phyloP scores from a whole-genome alignment of 495 filamentous ascomycete species.

The Penicillium herquei region DNA sequence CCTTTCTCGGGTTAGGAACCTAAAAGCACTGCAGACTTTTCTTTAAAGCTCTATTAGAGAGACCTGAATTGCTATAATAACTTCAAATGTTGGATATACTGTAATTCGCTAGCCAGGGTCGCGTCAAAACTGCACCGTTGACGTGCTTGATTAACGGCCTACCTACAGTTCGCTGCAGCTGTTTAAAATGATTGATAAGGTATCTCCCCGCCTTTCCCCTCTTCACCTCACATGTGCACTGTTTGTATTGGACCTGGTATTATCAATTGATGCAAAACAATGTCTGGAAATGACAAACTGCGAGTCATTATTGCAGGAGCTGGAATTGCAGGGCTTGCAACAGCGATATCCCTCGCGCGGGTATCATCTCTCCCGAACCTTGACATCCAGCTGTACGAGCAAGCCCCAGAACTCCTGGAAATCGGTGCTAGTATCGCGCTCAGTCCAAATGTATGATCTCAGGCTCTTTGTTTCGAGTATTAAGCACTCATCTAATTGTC shows the following conservation, averaged over 20 bases:
- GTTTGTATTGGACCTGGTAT: background rate
- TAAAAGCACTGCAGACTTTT: too few species aligned
- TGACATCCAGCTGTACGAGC: slow-evolving; percentile 46
- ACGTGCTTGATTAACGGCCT: slow-evolving; percentile 18
- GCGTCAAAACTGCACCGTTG: slow-evolving; percentile 20
- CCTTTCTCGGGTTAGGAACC: too few species aligned
- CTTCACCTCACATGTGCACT: background rate
- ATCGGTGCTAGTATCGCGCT: slow-evolving; percentile 52
- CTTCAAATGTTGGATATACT: slow-evolving; percentile 5
- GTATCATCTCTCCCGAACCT: slow-evolving; percentile 29
- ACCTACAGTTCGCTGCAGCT: too few species aligned
- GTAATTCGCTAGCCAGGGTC: slow-evolving; percentile 17
- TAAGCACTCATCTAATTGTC: background rate
- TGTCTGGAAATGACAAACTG: slow-evolving; percentile 18
- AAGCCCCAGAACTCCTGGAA: slow-evolving; percentile 42
- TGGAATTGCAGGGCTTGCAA: slow-evolving; percentile 48
- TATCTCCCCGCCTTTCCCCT: background rate
- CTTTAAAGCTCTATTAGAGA: too few species aligned
- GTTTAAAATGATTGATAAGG: too few species aligned
- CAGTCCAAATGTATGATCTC: slow-evolving; percentile 44
- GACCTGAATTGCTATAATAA: background rate
- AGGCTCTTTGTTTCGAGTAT: too few species aligned
- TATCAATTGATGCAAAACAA: background rate
- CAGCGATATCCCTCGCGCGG: slow-evolving; percentile 41
- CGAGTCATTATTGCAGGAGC: slow-evolving; percentile 47